These are phyloP conservation scores for Entonaema liquescens DNA, from an alignment of 495 filamentous ascomycete genomes.

Conservation along the genomic window DNA sequence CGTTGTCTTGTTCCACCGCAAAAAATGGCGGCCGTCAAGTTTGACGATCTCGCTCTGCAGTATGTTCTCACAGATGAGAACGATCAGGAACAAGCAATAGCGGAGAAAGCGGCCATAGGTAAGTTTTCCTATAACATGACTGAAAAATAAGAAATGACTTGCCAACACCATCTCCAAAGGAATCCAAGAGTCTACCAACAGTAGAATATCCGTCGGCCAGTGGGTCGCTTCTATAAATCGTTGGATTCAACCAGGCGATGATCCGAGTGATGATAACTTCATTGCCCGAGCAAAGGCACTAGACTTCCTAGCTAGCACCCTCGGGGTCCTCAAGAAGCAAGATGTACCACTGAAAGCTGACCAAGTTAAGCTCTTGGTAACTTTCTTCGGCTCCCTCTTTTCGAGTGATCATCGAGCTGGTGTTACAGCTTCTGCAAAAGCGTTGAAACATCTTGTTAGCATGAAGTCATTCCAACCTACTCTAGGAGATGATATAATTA, in stretches of 20 bases:
- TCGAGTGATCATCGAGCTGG: conserved; percentile 61
- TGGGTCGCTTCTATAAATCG: conserved; percentile 59
- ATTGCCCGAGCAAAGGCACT: conserved; percentile 56
- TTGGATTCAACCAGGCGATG: conserved; percentile 55
- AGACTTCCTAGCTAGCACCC: conserved; percentile 56
- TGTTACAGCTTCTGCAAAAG: conserved; percentile 57
- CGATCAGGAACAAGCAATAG: conserved; percentile 44
- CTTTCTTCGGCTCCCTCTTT: conserved; percentile 61
- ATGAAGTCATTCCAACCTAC: conserved; percentile 58
- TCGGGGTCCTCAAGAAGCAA: conserved; percentile 51
- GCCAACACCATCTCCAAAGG: conserved; percentile 32
- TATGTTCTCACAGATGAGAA: conserved; percentile 59
- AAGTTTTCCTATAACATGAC: conserved; percentile 11
- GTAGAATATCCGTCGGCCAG: conserved; percentile 53
- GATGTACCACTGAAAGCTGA: conserved; percentile 48
- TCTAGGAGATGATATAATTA: conserved; percentile 52
- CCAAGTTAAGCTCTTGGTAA: conserved; percentile 54
- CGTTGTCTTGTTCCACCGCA: conserved; percentile 3
- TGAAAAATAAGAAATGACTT: not conserved
- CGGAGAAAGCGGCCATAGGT: conserved; percentile 54
- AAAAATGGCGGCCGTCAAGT: conserved; percentile 51
- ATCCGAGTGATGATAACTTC: conserved; percentile 50
- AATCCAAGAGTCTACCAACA: conserved; percentile 54
- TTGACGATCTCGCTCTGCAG: conserved; percentile 57
- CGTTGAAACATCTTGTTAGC: conserved; percentile 51